These are phyloP conservation scores for Backusella morwellensis DNA, from an alignment of 192 early-diverging fungal species.

Conservation along the genomic window DNA sequence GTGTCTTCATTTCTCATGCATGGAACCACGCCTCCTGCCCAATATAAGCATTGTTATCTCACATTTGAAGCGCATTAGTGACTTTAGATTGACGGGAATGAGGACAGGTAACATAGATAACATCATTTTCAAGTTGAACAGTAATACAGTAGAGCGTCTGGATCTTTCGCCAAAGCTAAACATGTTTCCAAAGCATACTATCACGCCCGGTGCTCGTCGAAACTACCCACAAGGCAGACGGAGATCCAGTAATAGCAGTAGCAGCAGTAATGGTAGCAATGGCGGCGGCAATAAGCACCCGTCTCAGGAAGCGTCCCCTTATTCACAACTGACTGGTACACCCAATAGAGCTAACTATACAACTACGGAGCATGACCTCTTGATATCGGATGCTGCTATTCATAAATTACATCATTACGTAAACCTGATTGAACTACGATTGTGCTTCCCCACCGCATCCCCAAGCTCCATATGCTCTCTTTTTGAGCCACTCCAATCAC, in stretches of 20 bases:
- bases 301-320: neutral
- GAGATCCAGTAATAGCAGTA: neutral
- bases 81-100: constrained; percentile 26
- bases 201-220: neutral
- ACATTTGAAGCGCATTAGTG: constrained; percentile 9
- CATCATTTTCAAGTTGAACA: neutral
- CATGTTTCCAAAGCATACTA: constrained; percentile 17
- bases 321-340: neutral
- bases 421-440: constrained; percentile 13
- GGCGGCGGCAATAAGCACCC: neutral
- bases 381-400: neutral
- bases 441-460: constrained; percentile 16
- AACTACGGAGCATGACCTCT: constrained; percentile 13
- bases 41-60: constrained; percentile 8
- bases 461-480: neutral
- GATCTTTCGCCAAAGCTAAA: constrained; percentile 33
- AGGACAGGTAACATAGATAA: constrained; percentile 20
- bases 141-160: neutral
- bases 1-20: constrained; percentile 31
- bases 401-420: neutral
- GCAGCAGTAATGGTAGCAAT: neutral
- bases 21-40: constrained; percentile 10
- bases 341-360: neutral
- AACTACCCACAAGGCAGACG: neutral
- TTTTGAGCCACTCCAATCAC: neutral